Base-by-base conservation (phyloP, 2,329 filamentous ascomycete genomes). In the Hyphodiscus sp. region DNA sequence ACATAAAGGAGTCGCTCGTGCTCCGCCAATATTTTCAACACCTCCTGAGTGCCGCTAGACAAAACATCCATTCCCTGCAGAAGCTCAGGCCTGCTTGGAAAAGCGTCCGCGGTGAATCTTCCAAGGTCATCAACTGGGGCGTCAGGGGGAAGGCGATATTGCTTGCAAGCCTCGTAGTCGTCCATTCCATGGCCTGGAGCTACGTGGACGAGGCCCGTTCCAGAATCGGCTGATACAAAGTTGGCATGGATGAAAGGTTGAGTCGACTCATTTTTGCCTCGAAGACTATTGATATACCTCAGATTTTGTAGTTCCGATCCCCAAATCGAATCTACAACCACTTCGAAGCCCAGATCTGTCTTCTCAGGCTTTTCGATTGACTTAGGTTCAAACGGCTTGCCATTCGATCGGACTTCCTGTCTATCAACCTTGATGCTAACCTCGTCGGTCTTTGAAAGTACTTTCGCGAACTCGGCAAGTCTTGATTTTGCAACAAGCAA, bases 151-250 rank as follows among this genome's bases (percentile, higher is more conserved):
- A 97, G 87, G 1, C 81, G 85, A 45, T 87, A 75, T 20, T 79
- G 71, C 47, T 79, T 79, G 68, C 91, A 96, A 5, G 86, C 82
- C 56, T 92, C 83, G 67, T 97, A 99, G 68, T 99, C 94, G 41
- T 99, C 94, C 76, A 96, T 94, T 45, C 94, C 94, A 67, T 99
- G 94, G 2, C 94, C 94, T 7, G 94, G 92, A 2, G 94, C 94
- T 59, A 91, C 79, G 68, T 99, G 94, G 30, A 99, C 94, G n/a
- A 99, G 76, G 11, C 94, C 94, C 20, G 92, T 91, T 49, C 94
- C 94, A n/a, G 92, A 95, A 23, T 87, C 83, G 0, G 87, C 83
- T 2, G 91, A 89, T 13, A 99, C 94, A 66, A 96, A 97, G 55
- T 90, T 84, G 2, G 90, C 94, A 58, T 89, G 82, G 45, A 97